Percentiles rank a stretch among this genome's conserved stretches.
Conservation (phyloP, 805 yeast genomes). For the Komagataella phaffii region DNA sequence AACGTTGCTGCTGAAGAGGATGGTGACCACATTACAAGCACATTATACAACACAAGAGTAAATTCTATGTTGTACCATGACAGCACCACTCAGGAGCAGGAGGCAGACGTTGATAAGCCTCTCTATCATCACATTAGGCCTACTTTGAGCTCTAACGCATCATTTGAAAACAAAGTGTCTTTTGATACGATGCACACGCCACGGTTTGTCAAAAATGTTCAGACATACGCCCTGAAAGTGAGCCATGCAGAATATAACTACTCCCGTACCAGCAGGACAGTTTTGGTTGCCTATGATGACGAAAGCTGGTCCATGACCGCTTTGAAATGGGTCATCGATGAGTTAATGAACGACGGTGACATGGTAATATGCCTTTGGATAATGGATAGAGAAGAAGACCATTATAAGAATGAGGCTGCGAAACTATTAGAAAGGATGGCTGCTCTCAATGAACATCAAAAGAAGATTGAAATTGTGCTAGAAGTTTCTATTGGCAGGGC, state of each 20-base stretch:
- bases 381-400: constrained; percentile 16
- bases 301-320: constrained; percentile 27
- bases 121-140: not conserved
- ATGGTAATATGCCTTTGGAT: constrained; percentile 30
- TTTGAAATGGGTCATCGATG: constrained; percentile 29
- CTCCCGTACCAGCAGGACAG: constrained; percentile 24
- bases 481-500: constrained; percentile 31
- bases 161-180: not conserved
- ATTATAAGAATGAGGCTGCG: constrained; percentile 21
- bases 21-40: not conserved
- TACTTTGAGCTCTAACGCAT: not conserved
- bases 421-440: constrained; percentile 17
- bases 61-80: not conserved
- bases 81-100: not conserved
- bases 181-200: not conserved
- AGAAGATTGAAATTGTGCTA: constrained; percentile 25
- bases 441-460: constrained; percentile 18
- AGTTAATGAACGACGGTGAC: constrained; percentile 29
- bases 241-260: constrained; percentile 23
- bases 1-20: not conserved
- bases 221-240: constrained; percentile 11
- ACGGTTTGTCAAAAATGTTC: not conserved
- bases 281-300: constrained; percentile 29
- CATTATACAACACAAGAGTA: not conserved
- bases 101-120: not conserved